Base-by-base conservation (phyloP, 2,329 filamentous ascomycete species). In the Colletotrichum kahawae region DNA sequence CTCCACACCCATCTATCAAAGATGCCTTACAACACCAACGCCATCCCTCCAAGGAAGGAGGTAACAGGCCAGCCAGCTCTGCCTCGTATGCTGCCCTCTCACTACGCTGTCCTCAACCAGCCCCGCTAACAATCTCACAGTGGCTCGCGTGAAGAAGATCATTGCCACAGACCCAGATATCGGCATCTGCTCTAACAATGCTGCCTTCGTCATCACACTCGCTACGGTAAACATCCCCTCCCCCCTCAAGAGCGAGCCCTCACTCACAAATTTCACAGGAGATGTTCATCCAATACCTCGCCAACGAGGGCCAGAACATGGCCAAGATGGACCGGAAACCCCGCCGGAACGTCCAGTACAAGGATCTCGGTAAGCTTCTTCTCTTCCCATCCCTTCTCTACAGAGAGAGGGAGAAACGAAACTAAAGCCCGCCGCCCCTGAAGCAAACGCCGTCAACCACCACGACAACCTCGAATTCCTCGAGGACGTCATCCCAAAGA, bases 401-500 rank as follows among this genome's bases (percentile, higher is more conserved):
- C 62, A 80, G 3, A 43, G 38, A 43, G 18, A 65, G 75, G 24
- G 24, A 27, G 24, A 27, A 2, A 70, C 18, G 21, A 31, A 64
- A 33, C 57, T 43, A 54, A 68, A 77, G 71, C 64, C 43, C 4
- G 6, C n/a, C 1, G 0, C n/a, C n/a, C 18, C 43, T 51, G n/a
- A 2, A 95, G 95, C 96, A 79, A 94, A 92, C 80, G 96, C 97
- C 33, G 93, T 98, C 70, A 91, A 94, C 9, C 94, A 95, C 82
- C 92, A 95, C 77, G 97, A 98, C 84, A 97, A 97, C 83, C 93
- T 99, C 67, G 96, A 99, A 83, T 99, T 99, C 82, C 91, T 99
- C 16, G 90, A 94, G 77, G 97, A 99, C 84, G 92, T 98, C 31
- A 94, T 98, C 48, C 97, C 97, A 72, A 94, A 94, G 82, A 98